phyloP scores from a whole-genome alignment of 2,329 filamentous ascomycete species.

The Xylaria sp. region DNA sequence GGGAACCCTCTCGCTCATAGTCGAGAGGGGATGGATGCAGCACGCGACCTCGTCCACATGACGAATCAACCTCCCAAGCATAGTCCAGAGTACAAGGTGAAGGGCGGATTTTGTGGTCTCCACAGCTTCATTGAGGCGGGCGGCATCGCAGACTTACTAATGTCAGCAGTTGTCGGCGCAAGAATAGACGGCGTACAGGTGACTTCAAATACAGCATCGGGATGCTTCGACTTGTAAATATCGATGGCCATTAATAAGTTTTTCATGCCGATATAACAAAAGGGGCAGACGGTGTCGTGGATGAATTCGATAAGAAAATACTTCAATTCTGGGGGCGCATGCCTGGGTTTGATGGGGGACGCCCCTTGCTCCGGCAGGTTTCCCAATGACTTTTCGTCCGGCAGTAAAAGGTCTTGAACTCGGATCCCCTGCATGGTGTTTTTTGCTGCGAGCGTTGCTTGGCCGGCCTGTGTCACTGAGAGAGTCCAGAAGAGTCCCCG shows the following conservation, averaged over 20 bases:
- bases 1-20: no score
- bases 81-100: no score
- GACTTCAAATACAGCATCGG: constrained; percentile 42
- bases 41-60: background rate
- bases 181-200: constrained; percentile 46
- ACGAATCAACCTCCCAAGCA: no score
- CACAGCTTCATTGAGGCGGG: background rate
- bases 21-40: background rate
- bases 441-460: background rate
- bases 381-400: constrained; percentile 17
- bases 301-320: constrained; percentile 43
- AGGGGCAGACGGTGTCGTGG: constrained; percentile 47
- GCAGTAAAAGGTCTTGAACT: constrained; percentile 28
- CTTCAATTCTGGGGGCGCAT: constrained; percentile 18
- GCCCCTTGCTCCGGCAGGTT: constrained; percentile 3
- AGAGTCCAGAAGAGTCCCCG: background rate
- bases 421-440: constrained; percentile 28
- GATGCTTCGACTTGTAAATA: constrained; percentile 36
- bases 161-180: constrained; percentile 24
- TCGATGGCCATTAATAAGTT: constrained; percentile 43
- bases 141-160: constrained; percentile 25
- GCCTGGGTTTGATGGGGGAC: background rate
- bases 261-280: constrained; percentile 46
- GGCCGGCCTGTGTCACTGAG: background rate
- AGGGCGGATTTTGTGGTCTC: background rate